phyloP scores from a whole-genome alignment of 2,329 filamentous ascomycete species.

The Parafenestella ontariensis region DNA sequence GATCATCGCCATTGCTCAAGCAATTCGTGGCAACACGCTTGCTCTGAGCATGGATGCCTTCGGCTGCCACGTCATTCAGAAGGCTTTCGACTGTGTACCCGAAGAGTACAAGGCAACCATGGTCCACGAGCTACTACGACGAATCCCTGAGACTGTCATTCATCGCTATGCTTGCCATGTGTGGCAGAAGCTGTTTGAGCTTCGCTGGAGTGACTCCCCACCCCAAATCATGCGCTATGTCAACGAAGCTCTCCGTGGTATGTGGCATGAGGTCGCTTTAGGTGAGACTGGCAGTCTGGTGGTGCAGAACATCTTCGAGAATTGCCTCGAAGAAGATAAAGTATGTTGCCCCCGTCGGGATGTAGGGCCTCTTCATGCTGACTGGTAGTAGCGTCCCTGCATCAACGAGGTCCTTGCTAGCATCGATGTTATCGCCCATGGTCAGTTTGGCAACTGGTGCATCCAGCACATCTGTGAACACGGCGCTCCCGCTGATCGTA shows the following conservation, averaged over 20 bases:
- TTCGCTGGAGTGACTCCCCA: slow-evolving; percentile 92
- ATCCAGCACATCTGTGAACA: slow-evolving; percentile 99
- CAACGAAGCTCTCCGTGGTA: slow-evolving; percentile 90
- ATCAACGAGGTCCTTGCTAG: slow-evolving; percentile 95
- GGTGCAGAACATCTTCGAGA: slow-evolving; percentile 99
- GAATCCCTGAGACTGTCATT: slow-evolving; percentile 96
- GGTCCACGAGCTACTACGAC: slow-evolving; percentile 95
- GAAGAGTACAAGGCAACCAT: slow-evolving; percentile 98
- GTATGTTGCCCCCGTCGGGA: slow-evolving; percentile 55
- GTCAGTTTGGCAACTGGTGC: slow-evolving; percentile 99
- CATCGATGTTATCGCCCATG: slow-evolving; percentile 95
- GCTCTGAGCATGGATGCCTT: slow-evolving; percentile 98
- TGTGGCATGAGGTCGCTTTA: slow-evolving; percentile 98
- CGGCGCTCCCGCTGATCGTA: slow-evolving; percentile 87
- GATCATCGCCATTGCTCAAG: slow-evolving; percentile 88
- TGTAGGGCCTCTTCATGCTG: background rate
- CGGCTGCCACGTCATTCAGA: slow-evolving; percentile 97
- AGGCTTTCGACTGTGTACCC: slow-evolving; percentile 96
- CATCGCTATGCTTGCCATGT: slow-evolving; percentile 99
- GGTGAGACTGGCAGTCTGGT: slow-evolving; percentile 97
- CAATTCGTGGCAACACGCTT: slow-evolving; percentile 92
- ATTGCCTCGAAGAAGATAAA: slow-evolving; percentile 98
- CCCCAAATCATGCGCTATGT: slow-evolving; percentile 99
- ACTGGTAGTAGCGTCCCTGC: slow-evolving; percentile 75
- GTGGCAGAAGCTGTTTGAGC: slow-evolving; percentile 99